Base-by-base conservation (phyloP, 495 filamentous ascomycete species). In the Penicillium mononematosum region DNA sequence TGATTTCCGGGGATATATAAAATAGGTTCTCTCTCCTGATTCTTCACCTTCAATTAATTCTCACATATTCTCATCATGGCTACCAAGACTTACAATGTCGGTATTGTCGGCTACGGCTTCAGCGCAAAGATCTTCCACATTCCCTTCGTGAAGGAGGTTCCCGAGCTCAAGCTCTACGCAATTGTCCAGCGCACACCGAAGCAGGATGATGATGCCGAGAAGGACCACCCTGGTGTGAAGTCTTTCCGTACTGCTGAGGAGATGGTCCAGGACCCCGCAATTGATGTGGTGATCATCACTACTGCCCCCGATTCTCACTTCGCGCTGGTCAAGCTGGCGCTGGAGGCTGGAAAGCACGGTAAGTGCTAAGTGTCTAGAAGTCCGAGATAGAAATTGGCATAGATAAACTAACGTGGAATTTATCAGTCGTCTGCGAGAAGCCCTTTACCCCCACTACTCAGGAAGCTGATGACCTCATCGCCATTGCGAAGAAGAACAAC, bases 81-180 rank as follows among this genome's bases (percentile, higher is more conserved):
- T 45, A 60, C 74, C 53, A 80, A 78, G 67, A 70, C 70, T 22
- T 82, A 70, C 64, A 88, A 87, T 58, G 75, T 84, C 59, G 82
- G 77, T 53, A 63, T 88, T 46, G 73, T 88, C 57, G 85, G 85
- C 59, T 88, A 87, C 68, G 85, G 91, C 66, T 76, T 92, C 73
- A 92, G 91, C 43, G 90, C 91, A 61, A 93, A 93, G 64, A 74
- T 87, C 73, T 95, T 95, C 77, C 91, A 96, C 74, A 93, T 96
- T 70, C 91, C 91, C 55, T 88, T 94, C 73, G 86, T 96, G 67
- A 72, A 75, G 39, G 75, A 78, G 24, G 82, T 86, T 1, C 77
- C 87, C 24, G 74, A 81, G 34, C 77, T 94, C 59, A 83, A 80
- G 16, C 82, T 95, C 43, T 83, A 92, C 62, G 84, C 88, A 53